Percentiles rank a stretch among this genome's conserved stretches.
Conservation (phyloP, 2,329 filamentous ascomycete species). For the Magnaporthiopsis poae region DNA sequence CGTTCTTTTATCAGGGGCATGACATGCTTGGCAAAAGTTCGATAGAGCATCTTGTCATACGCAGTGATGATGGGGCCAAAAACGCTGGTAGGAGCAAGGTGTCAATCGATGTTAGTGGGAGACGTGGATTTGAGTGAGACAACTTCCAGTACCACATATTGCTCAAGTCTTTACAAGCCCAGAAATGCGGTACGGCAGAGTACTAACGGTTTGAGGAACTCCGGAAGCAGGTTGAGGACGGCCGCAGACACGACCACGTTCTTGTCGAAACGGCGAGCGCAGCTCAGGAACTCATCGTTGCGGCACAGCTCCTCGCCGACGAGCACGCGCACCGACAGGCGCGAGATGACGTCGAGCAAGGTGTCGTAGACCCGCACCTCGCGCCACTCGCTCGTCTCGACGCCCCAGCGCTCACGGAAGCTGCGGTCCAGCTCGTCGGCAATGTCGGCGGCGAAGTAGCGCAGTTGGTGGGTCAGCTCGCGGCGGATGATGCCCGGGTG, state of each 20-base stretch:
- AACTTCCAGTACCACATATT: neutral
- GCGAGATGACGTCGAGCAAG: slow-evolving; percentile 21
- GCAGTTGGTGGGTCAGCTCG: slow-evolving; percentile 22
- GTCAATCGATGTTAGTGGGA: neutral
- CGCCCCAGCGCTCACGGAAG: slow-evolving; percentile 23
- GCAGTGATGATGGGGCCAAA: slow-evolving; percentile 21
- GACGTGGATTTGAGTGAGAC: neutral
- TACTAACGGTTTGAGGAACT: slow-evolving; percentile 22
- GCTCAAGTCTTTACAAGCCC: too few relatives aligned
- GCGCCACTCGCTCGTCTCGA: slow-evolving; percentile 17
- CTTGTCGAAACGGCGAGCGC: slow-evolving; percentile 19
- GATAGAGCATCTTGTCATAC: slow-evolving; percentile 24
- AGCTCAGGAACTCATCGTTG: slow-evolving; percentile 17
- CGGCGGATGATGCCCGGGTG: slow-evolving; percentile 23
- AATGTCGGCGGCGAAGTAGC: slow-evolving; percentile 20
- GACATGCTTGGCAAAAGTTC: slow-evolving; percentile 21
- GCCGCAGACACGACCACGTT: slow-evolving; percentile 22
- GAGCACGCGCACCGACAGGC: slow-evolving; percentile 23
- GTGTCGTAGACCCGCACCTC: slow-evolving; percentile 25
- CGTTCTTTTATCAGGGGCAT: slow-evolving; percentile 25
- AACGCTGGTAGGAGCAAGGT: slow-evolving; percentile 13
- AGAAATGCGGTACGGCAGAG: neutral
- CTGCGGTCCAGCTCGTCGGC: slow-evolving; percentile 21
- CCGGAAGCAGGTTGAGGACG: slow-evolving; percentile 21
- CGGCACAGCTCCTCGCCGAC: slow-evolving; percentile 23